Conservation (phyloP, 2,329 filamentous ascomycete genomes). For the Aspergillus sp. region DNA sequence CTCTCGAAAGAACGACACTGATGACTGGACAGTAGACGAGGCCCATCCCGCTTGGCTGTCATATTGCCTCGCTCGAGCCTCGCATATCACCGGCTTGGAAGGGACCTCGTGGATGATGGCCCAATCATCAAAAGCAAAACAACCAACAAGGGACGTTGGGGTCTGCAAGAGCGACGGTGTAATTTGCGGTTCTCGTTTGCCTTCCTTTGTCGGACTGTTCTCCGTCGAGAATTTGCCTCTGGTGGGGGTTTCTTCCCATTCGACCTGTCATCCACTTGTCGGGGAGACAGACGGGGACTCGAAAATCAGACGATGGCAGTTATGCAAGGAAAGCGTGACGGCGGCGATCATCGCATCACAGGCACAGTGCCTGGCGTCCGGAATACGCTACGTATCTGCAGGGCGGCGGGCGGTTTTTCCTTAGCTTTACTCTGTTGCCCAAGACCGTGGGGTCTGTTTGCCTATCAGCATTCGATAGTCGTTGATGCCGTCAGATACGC, state of each 20-base stretch:
- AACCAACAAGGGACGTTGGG: background rate
- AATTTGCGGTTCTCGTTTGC: background rate
- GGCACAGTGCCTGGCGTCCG: background rate
- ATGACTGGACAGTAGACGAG: background rate
- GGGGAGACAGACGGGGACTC: background rate
- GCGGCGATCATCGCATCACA: background rate
- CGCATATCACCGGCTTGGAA: conserved; percentile 1
- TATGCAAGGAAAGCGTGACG: conserved; percentile 1
- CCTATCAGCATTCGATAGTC: background rate
- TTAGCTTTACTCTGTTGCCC: background rate
- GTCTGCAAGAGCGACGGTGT: background rate
- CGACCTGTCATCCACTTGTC: conserved; percentile 4
- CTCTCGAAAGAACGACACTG: background rate
- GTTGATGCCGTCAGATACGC: background rate
- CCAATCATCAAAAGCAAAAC: background rate
- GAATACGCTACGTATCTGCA: background rate
- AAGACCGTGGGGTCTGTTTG: too few relatives aligned
- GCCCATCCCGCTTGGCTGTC: conserved; percentile 12
- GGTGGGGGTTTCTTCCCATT: background rate
- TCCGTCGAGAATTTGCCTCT: background rate
- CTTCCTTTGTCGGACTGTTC: background rate
- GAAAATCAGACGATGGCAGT: conserved; percentile 5
- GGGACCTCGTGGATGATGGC: background rate
- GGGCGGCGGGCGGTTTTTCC: background rate
- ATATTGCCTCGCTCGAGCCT: background rate